Evolutionary conservation across 2,329 filamentous ascomycete genomes (phyloP).

Genomic region (Microcyclospora pomicola): DNA sequence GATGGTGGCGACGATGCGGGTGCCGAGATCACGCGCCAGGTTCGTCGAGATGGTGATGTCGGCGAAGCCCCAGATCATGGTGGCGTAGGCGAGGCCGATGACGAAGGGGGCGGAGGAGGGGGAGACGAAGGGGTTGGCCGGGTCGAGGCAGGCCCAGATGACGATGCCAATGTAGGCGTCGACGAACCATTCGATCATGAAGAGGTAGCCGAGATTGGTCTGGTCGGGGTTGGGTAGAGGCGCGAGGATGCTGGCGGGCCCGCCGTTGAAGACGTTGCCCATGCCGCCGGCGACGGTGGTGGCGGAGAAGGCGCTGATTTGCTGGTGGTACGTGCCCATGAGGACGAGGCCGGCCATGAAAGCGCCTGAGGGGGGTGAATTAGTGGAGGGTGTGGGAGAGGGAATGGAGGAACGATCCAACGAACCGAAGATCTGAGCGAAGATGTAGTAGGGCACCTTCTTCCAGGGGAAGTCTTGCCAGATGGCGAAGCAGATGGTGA

Average conservation of each 20-base stretch:
- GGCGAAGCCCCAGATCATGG: conserved; percentile 42
- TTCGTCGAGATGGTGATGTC: conserved; percentile 43
- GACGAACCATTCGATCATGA: conserved; percentile 47
- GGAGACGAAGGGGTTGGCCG: conserved; percentile 43
- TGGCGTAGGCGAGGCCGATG: conserved; percentile 42
- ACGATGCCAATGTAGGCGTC: conserved; percentile 43
- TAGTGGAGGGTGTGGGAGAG: neutral
- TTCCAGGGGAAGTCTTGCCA: conserved; percentile 48
- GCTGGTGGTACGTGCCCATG: conserved; percentile 43
- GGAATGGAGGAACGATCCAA: neutral
- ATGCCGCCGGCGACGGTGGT: conserved; percentile 25
- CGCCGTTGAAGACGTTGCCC: conserved; percentile 32
- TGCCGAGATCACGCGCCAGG: conserved; percentile 44
- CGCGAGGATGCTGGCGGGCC: conserved; percentile 42
- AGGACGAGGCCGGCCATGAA: conserved; percentile 43
- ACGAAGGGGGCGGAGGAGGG: conserved; percentile 36
- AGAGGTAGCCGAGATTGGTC: conserved; percentile 42
- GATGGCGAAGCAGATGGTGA: conserved; percentile 27
- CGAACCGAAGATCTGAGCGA: conserved; percentile 37
- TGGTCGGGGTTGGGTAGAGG: conserved; percentile 38
- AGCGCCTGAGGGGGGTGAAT: conserved; percentile 21
- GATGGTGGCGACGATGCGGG: conserved; percentile 44
- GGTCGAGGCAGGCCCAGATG: conserved; percentile 45
- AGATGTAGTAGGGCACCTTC: conserved; percentile 44
- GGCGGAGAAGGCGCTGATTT: conserved; percentile 31